Evolutionary conservation across 345 rosid genomes (phyloP), one percentile per base, ranked within the genome.

Genomic region (Aethionema arabicum): DNA sequence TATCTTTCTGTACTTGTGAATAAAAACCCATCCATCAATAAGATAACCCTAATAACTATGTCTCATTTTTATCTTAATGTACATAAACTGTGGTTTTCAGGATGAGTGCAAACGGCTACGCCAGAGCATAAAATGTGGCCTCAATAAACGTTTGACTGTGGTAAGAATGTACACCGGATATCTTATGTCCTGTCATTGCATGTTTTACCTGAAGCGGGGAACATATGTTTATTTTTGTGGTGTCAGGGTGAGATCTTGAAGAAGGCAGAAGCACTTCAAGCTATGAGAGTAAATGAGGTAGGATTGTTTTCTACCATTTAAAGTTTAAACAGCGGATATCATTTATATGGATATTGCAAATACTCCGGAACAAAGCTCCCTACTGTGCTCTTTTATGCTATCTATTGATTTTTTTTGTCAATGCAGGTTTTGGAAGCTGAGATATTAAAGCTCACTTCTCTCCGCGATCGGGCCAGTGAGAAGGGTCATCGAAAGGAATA

Each of bases 381-480:
- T 37, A 58, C 32, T 38, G 27, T 52, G 38, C 36, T 52, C 43
- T 48, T 21, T 43, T 39, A 32, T 52, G 52, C 13, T 58, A 52
- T 51, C 36, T 69, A 63, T 35, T 53, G 33, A 5, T 38, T 21
- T 14, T 14, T 57, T 72, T 21, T 63, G 57, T 43, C 56, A 37
- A 54, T 65, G 8, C 76, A 93, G 99, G 57, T 77, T 72, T 75
- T 89, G 75, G 91, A 82, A 67, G 68, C 83, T 55, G 95, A 92
- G 83, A 78, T 79, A 47, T 63, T 69, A 68, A 79, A 78, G 81
- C 77, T 81, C 46, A 76, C 62, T 55, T 83, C 84, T 81, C 95
- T 89, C 58, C 78, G 85, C 50, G 96, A 93, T 76, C 87, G 80
- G 70, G 99, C 99, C 62, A 90, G 82, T 64, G 96, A 90, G 75